Percentiles rank a stretch among this genome's conserved stretches.
phyloP scores from a whole-genome alignment of 2,329 filamentous ascomycete species.

The Harringtonia lauricola region DNA sequence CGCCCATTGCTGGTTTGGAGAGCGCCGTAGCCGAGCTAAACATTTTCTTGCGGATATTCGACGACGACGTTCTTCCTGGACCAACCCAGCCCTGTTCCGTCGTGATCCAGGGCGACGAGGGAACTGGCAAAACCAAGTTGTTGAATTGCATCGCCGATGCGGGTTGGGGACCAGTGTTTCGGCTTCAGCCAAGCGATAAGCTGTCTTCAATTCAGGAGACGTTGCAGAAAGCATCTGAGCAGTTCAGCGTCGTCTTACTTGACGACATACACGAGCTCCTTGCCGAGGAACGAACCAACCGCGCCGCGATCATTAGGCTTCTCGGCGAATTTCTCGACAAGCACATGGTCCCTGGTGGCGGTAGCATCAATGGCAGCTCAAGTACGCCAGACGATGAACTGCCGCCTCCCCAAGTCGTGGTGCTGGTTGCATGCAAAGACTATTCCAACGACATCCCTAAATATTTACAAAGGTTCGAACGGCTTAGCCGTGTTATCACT shows the following conservation, averaged over 20 bases:
- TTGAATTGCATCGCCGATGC: conserved; percentile 55
- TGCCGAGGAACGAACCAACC: conserved; percentile 43
- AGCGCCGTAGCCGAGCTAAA: conserved; percentile 57
- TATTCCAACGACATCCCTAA: conserved; percentile 63
- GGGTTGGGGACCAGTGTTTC: conserved; percentile 60
- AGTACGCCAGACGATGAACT: too few relatives aligned
- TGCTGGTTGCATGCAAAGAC: conserved; percentile 63
- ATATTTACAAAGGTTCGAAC: conserved; percentile 52
- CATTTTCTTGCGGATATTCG: conserved; percentile 34
- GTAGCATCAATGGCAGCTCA: too few relatives aligned
- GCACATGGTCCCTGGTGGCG: conserved; percentile 5
- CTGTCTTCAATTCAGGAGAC: conserved; percentile 49
- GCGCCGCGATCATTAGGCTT: conserved; percentile 36
- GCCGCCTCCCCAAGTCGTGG: conserved; percentile 54
- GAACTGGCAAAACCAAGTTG: conserved; percentile 75
- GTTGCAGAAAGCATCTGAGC: conserved; percentile 57
- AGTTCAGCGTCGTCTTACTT: conserved; percentile 70
- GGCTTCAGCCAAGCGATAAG: conserved; percentile 45
- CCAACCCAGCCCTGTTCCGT: conserved; percentile 38
- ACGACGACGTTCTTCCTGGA: conserved; percentile 15
- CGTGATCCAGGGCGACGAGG: conserved; percentile 68
- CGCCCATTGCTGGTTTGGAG: conserved; percentile 56
- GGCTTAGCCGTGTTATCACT: conserved; percentile 58
- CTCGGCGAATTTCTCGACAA: conserved; percentile 45
- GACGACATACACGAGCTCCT: conserved; percentile 67